Evolutionary conservation across 139 green algal genomes (phyloP), one percentile per base, ranked within the genome.

Genomic region (Pycnococcus provasolii): DNA sequence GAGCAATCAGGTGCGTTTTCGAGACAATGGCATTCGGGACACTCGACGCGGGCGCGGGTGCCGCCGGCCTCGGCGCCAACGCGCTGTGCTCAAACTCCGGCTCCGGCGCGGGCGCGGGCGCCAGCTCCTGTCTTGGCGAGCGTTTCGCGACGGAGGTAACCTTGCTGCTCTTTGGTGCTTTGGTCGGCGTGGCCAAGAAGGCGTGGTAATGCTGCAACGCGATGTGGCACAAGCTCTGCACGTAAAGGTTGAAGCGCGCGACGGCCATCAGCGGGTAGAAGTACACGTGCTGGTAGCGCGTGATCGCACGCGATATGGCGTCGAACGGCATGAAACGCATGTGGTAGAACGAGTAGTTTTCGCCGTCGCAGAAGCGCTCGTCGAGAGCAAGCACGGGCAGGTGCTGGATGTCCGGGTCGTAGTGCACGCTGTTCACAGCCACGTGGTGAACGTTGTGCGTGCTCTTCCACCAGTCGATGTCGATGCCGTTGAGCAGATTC

Each of bases 401-500:
- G 68, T 78, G 71, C 53, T 81, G 76, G 39, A 81, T 73, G 46
- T 81, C 76, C 26, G 76, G 76, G 60, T 81, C 76, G 58, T 75
- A 73, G 13, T 79, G 46, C 3, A 76, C 13, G 41, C 55, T 76
- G 66, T 81, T 81, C 66, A 60, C 76, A 2, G 70, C 76, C 26
- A 75, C 44, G 50, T 81, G 76, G 73, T 81, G 76, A 43, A 78
- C 68, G 64, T 81, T 79, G 67, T 81, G 76, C n/a, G 76, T 78
- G 4, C 47, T 63, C 66, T 74, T 79, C 76, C 76, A 81, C 76
- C 76, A 81, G 37, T 7, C 58, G 45, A 81, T 78, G 42, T 60
- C 52, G 54, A 81, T 71, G 47, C 76, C 76, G n/a, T 70, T 81
- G 45, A 70, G 50, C 15, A 75, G 42, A 60, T 78, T 75, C 4